Base-by-base conservation (phyloP, 164 flowering plant species). In the Dillenia turbinata region DNA sequence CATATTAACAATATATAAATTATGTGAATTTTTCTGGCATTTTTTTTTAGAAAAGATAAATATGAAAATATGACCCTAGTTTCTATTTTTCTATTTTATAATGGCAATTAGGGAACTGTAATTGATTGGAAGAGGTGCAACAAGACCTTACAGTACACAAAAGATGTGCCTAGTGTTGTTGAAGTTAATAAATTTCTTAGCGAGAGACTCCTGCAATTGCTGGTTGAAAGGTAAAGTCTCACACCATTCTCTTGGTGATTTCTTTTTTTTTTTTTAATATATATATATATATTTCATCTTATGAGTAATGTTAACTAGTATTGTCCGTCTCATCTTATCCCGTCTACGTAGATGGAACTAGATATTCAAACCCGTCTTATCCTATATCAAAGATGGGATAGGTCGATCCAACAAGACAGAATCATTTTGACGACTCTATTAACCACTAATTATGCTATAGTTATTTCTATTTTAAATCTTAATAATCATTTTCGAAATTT, bases 121-220 rank as follows among this genome's bases (percentile, higher is more conserved):
- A 9, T 9, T 45, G 53, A 55, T 12, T 75, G 79, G 79, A 1
- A 33, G 15, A 75, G 73, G 65, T 75, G 79, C 64, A 69, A 63
- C 59, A 46, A 13, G 19, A 60, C 17, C 26, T 24, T 66, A 19
- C 17, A 54, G 9, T 69, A 69, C 57, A 44, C 19, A 58, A 8
- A 17, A 2, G 74, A 72, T 6, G 13, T 72, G 1, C 1, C 14
- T 7, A 72, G 67, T 46, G 69, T 64, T n/a, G 2, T 66, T 4
- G 43, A 13, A 0, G 65, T 66, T 69, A 76, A 76, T 56, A 17
- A 14, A 24, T 43, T 47, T 10, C 71, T 76, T 16, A 76, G 71
- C 14, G 57, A 26, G 2, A 47, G 22, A 19, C 67, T 74, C 9
- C 64, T 64, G 8, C 56, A 63, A 45, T 59, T 65, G 16, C 59